These are phyloP conservation scores for Diplocarpon mali DNA, from an alignment of 2,329 filamentous ascomycete genomes.

Conservation along the genomic window DNA sequence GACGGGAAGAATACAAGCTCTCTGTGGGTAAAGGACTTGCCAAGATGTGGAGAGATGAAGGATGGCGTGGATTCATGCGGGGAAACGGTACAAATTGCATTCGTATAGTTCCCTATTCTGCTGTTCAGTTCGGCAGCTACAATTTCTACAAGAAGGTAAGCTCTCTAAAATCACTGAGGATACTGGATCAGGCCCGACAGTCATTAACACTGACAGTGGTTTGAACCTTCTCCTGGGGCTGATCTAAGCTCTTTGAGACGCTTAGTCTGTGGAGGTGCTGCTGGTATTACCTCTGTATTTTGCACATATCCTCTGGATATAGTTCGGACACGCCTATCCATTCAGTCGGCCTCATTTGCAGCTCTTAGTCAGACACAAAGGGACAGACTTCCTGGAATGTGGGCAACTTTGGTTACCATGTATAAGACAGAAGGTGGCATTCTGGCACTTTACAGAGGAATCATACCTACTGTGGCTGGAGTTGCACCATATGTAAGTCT, in stretches of 20 bases:
- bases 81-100: constrained; percentile 98
- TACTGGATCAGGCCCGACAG: neutral
- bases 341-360: constrained; percentile 92
- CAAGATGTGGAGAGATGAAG: constrained; percentile 97
- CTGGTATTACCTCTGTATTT: constrained; percentile 90
- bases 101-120: constrained; percentile 94
- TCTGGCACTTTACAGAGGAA: constrained; percentile 80
- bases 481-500: constrained; percentile 78
- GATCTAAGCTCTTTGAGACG: constrained; percentile 65
- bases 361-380: constrained; percentile 53
- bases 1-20: constrained; percentile 85
- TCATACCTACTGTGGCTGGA: constrained; percentile 85
- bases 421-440: constrained; percentile 86
- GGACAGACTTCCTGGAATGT: constrained; percentile 79
- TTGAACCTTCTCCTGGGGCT: constrained; percentile 63
- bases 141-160: constrained; percentile 90
- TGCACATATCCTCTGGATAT: constrained; percentile 96
- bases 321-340: constrained; percentile 87
- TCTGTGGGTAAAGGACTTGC: constrained; percentile 77
- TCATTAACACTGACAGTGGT: constrained; percentile 41
- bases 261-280: constrained; percentile 79
- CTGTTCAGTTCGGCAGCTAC: constrained; percentile 96
- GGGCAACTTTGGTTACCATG: constrained; percentile 69
- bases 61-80: constrained; percentile 94
- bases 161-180: neutral